Base-by-base conservation (phyloP, 768 basidiomycete species). In the Trametes punicea region DNA sequence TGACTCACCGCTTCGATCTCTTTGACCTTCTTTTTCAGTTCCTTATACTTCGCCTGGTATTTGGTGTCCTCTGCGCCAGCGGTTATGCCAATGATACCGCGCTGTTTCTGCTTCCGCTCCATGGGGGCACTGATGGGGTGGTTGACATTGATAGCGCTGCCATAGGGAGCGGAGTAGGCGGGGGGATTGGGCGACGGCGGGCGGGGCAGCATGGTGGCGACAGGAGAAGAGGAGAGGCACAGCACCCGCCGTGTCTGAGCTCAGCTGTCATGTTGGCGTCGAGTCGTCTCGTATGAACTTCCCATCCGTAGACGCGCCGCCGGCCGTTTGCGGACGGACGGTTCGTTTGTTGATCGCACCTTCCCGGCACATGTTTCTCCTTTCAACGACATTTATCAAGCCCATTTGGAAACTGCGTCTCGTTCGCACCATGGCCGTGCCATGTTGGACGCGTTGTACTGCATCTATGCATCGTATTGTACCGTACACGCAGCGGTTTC, bases 11-110 rank as follows among this genome's bases (percentile, higher is more conserved):
- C 71, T 73, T 93, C 91, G 61, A 93, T 88, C 71, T 93, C 90
- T 68, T 84, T 87, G 55, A 93, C 90, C 74, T 91, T 92, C 72
- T 85, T 81, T 71, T 90, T 92, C 61, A 93, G 76, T 56, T 93
- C 90, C 70, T 84, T 90, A 75, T 93, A 93, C 73, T 93, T 93
- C 66, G 82, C 80, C 57, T 89, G 87, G 69, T 93, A 93, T 72
- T 90, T 92, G 67, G 81, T 82, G 71, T 93, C 90, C 68, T 92
- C 90, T 18, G 86, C 88, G 64, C 87, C 85, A 25, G 87, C 87
- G 34, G 87, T 81, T 60, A 89, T 87, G 59, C 85, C 87, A 20
- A 56, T 49, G 18, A 59, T 60, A n/a, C 57, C 39, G 46, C 58
- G 59, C 48, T 56, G 58, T 45, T 62, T 62, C 48, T 57, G 56